These are phyloP conservation scores for Albugo laibachii DNA, from an alignment of 352 stramenopile species.

Conservation along the genomic window DNA sequence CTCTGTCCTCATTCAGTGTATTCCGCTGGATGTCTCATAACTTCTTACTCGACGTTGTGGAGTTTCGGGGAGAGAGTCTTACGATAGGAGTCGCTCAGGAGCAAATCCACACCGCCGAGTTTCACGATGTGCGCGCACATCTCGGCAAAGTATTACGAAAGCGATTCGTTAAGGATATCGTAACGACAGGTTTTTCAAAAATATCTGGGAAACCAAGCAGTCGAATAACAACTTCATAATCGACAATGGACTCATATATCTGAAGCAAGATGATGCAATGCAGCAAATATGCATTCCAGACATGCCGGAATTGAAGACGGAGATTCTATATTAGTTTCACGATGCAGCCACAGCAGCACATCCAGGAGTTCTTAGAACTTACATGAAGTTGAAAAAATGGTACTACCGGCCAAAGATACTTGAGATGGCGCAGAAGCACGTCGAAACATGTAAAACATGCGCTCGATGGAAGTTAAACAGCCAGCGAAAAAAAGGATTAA, in stretches of 20 bases:
- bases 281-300: conserved; percentile 1
- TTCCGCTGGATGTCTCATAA: too few relatives aligned
- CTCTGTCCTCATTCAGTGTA: too few relatives aligned
- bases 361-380: conserved; percentile 1
- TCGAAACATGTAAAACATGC: conserved; percentile 5
- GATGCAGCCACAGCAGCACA: conserved; percentile 2
- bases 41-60: too few relatives aligned
- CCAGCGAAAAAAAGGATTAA: neutral
- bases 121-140: too few relatives aligned
- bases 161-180: neutral
- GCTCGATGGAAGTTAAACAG: conserved; percentile 1
- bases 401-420: conserved; percentile 6
- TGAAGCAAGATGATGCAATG: neutral
- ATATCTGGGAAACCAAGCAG: neutral
- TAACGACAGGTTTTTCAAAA: neutral
- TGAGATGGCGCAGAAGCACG: conserved; percentile 3
- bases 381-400: conserved; percentile 1
- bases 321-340: conserved; percentile 1
- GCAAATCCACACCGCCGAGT: too few relatives aligned
- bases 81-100: too few relatives aligned
- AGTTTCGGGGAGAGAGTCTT: too few relatives aligned
- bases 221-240: neutral
- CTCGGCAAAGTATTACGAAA: too few relatives aligned
- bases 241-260: neutral
- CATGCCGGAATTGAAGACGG: neutral